Conservation (phyloP, 2,329 filamentous ascomycete species). For the Pyrenochaeta sp. region DNA sequence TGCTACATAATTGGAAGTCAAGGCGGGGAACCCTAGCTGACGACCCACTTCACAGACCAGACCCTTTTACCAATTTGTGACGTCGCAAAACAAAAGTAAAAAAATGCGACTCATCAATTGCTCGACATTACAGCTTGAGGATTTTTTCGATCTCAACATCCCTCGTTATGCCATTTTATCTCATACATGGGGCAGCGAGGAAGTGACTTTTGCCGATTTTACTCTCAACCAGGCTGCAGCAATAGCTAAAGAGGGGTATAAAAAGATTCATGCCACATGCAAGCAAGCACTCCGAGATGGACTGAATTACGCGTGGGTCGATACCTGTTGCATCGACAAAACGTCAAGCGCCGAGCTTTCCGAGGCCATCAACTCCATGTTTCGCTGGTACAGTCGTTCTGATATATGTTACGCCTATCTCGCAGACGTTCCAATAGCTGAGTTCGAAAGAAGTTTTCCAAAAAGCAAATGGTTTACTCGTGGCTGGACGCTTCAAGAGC, state of each 20-base stretch:
- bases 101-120: background rate
- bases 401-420: conserved; percentile 8
- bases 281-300: conserved; percentile 6
- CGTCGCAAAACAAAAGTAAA: background rate
- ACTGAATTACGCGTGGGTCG: conserved; percentile 6
- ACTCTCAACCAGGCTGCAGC: conserved; percentile 7
- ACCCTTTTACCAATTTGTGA: background rate
- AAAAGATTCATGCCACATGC: conserved; percentile 22
- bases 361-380: too few species aligned
- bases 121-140: background rate
- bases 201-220: conserved; percentile 28
- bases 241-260: conserved; percentile 15
- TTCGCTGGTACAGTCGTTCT: conserved; percentile 9
- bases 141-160: conserved; percentile 3
- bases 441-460: background rate
- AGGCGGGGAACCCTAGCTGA: background rate
- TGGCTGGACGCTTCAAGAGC: too few species aligned
- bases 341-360: conserved; percentile 8
- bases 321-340: conserved; percentile 16
- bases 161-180: conserved; percentile 31
- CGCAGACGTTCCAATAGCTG: background rate
- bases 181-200: conserved; percentile 29
- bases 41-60: background rate
- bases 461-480: too few species aligned
- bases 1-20: too few species aligned